These are phyloP conservation scores for Sergeia podlipaevii DNA, from an alignment of 208 protist genomes.

Conservation along the genomic window DNA sequence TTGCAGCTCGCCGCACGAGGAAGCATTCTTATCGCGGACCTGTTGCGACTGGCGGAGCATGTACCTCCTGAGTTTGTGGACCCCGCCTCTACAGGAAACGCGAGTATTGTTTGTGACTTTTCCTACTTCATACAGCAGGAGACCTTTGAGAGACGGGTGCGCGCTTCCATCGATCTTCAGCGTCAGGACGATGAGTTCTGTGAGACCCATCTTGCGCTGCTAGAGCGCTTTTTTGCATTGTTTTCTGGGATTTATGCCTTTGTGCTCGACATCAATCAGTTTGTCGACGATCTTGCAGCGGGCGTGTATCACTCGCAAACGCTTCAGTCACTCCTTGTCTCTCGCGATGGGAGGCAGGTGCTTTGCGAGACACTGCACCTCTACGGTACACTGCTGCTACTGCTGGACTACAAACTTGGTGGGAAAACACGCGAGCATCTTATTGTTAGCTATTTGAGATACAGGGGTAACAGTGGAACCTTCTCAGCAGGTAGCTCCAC, in stretches of 20 bases:
- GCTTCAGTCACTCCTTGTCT: constrained; percentile 89
- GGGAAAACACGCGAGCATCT: constrained; percentile 94
- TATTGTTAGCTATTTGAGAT: constrained; percentile 96
- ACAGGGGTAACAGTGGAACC: constrained; percentile 91
- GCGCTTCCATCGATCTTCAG: constrained; percentile 43
- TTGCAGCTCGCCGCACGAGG: constrained; percentile 88
- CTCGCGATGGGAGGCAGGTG: constrained; percentile 96
- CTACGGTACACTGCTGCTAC: constrained; percentile 96
- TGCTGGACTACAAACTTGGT: constrained; percentile 93
- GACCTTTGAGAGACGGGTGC: constrained; percentile 78
- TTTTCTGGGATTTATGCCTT: constrained; percentile 97
- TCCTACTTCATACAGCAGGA: constrained; percentile 84
- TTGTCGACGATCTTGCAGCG: constrained; percentile 91
- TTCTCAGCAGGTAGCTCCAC: constrained; percentile 45
- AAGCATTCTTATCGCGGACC: constrained; percentile 92
- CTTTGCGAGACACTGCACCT: constrained; percentile 92
- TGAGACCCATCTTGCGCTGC: constrained; percentile 93
- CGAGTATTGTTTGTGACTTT: constrained; percentile 93
- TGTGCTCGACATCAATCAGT: constrained; percentile 87
- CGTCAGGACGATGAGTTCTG: constrained; percentile 76
- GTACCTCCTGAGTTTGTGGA: constrained; percentile 88
- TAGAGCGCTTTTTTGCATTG: constrained; percentile 95
- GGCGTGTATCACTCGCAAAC: constrained; percentile 90
- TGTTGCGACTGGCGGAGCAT: constrained; percentile 88
- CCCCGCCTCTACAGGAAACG: constrained; percentile 59